A percentile compares a stretch with the other conserved stretches of the same genome.
Conservation (phyloP, 2,329 filamentous ascomycete genomes). For the Coniochaeta ligniaria region DNA sequence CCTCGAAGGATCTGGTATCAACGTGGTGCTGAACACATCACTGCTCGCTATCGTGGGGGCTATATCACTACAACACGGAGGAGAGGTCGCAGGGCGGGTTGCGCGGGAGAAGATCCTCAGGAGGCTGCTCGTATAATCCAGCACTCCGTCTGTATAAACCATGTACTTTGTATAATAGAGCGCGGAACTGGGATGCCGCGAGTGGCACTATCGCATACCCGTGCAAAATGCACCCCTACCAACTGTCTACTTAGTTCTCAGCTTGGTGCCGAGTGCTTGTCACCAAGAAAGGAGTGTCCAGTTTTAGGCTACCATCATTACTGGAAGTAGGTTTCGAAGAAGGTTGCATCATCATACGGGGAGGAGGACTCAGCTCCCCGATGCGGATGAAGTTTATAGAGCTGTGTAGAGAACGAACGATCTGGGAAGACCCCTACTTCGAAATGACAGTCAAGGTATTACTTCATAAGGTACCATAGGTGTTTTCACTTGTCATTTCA, state of each 20-base stretch:
- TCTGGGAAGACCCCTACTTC: no score
- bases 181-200: background rate
- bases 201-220: background rate
- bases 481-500: no score
- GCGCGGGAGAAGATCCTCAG: slow-evolving; percentile 70
- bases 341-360: no score
- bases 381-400: no score
- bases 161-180: background rate
- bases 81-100: slow-evolving; percentile 65
- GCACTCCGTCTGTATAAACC: background rate
- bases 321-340: no score
- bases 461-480: no score
- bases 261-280: no score
- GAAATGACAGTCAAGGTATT: no score
- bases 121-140: slow-evolving; percentile 17
- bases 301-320: no score
- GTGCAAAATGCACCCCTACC: background rate
- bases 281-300: no score
- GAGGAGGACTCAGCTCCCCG: no score
- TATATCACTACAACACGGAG: slow-evolving; percentile 80
- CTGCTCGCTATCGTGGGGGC: slow-evolving; percentile 85
- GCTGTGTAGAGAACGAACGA: no score
- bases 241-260: background rate
- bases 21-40: slow-evolving; percentile 67
- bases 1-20: slow-evolving; percentile 63